Conservation (phyloP, 495 filamentous ascomycete species). For the Penicillium manginii region DNA sequence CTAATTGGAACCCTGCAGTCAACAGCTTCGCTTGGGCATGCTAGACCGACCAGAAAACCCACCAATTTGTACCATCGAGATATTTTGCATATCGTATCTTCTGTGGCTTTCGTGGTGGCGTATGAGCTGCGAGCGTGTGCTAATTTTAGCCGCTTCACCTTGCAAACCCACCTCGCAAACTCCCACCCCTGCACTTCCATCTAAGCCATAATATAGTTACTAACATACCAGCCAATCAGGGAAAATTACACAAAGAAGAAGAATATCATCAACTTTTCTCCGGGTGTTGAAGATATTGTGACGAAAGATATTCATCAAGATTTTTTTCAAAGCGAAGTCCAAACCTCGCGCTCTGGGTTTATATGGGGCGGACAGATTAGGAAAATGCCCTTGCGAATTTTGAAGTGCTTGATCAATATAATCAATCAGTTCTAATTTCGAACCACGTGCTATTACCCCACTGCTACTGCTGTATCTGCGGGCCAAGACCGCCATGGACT, state of each 20-base stretch:
- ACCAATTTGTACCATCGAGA: background rate
- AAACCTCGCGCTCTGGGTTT: too few relatives aligned
- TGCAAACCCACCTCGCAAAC: too few relatives aligned
- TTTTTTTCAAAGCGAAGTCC: too few relatives aligned
- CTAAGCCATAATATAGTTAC: too few relatives aligned
- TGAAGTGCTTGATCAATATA: background rate
- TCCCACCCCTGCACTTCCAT: too few relatives aligned
- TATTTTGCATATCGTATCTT: background rate
- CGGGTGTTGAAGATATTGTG: too few relatives aligned
- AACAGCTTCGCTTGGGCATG: background rate
- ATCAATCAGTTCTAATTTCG: background rate
- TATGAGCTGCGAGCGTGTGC: too few relatives aligned
- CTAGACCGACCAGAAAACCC: background rate
- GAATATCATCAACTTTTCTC: too few relatives aligned
- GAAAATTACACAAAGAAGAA: too few relatives aligned
- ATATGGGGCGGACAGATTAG: background rate
- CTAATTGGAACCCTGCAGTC: slow-evolving; percentile 8
- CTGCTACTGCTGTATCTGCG: background rate
- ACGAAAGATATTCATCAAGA: too few relatives aligned
- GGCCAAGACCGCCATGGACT: slow-evolving; percentile 3
- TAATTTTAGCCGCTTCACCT: too few relatives aligned
- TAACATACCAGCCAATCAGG: too few relatives aligned
- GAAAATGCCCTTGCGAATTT: background rate
- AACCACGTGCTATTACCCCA: background rate
- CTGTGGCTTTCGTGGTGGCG: background rate